Base-by-base conservation (phyloP, 1,284 basidiomycete species). In the Sanghuangporus weigelae region DNA sequence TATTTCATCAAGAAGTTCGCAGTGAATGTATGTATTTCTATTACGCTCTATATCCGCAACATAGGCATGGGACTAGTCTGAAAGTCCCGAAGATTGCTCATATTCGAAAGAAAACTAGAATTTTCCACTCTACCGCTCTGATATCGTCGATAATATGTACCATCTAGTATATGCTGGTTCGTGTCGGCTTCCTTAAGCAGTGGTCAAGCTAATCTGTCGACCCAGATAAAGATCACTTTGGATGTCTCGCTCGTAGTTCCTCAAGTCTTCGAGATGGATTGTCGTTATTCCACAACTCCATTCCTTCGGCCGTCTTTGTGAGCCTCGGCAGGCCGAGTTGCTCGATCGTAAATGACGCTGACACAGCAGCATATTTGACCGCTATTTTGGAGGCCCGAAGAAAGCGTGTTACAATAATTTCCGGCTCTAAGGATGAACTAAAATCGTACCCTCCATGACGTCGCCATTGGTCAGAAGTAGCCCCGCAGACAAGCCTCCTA, bases 331-430 rank as follows among this genome's bases (percentile, higher is more conserved):
- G 73, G 1, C 93, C 92, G 67, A 78, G 78, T 72, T 96, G 94
- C 74, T 96, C 90, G 57, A 96, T 90, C 35, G 81, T 81, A 71
- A 89, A 96, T 0, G 90, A 92, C 1, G 94, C 90, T 4, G 92
- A 91, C 10, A 94, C 83, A 0, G 89, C 81, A 7, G 84, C 93
- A 69, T 90, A 87, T 21, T 91, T 78, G 1, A 80, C 77, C 44
- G 89, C 91, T 93, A 69, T 38, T 59, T 48, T 67, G 64, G 69
- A 54, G 48, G 7, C 16, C 51, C 31, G 31, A 16, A 35, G 67
- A 62, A 64, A 5, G 44, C 11, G 44, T 46, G 40, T 42, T 12
- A n/a, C 12, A 46, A 46, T 16, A n/a, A 46, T n/a, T n/a, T n/a
- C 16, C 16, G 16, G 7, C 44, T 16, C 16, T 42, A 26, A 26